Evolutionary conservation across 331 rosid genomes (phyloP).

Genomic region (Rosa hybrid): DNA sequence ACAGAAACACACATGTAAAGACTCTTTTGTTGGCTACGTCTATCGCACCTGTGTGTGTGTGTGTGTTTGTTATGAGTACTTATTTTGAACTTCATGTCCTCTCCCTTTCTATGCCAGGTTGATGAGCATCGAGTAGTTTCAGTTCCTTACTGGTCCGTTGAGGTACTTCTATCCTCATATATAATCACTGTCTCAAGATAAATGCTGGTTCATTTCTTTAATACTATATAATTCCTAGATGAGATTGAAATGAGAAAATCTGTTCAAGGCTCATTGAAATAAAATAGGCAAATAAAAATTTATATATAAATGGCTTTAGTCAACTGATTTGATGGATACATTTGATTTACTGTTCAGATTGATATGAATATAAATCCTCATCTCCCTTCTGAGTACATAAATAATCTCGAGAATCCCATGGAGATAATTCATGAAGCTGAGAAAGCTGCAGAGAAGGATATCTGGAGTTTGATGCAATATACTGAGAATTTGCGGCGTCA

Average conservation of each 20-base stretch:
- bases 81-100: slow-evolving; percentile 26
- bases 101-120: slow-evolving; percentile 57
- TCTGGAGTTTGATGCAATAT: slow-evolving; percentile 87
- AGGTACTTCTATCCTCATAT: slow-evolving; percentile 45
- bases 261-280: not conserved
- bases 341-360: slow-evolving; percentile 43
- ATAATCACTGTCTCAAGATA: not conserved
- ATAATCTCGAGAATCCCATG: slow-evolving; percentile 88
- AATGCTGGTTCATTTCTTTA: slow-evolving; percentile 5
- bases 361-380: slow-evolving; percentile 76
- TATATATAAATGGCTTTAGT: not conserved
- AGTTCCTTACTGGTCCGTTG: slow-evolving; percentile 76
- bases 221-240: not conserved
- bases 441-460: slow-evolving; percentile 76
- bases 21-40: slow-evolving; percentile 1
- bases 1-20: not conserved
- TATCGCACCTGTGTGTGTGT: not conserved
- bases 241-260: not conserved
- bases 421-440: slow-evolving; percentile 82
- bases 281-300: not conserved
- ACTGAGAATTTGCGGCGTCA: slow-evolving; percentile 82
- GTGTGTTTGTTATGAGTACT: slow-evolving; percentile 12
- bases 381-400: slow-evolving; percentile 87
- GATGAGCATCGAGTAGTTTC: slow-evolving; percentile 84
- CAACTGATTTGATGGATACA: slow-evolving; percentile 10